Percentiles rank a stretch among this genome's conserved stretches.
These are phyloP conservation scores for Sclerotinia spermophila DNA, from an alignment of 2,329 filamentous ascomycete species.

Conservation along the genomic window DNA sequence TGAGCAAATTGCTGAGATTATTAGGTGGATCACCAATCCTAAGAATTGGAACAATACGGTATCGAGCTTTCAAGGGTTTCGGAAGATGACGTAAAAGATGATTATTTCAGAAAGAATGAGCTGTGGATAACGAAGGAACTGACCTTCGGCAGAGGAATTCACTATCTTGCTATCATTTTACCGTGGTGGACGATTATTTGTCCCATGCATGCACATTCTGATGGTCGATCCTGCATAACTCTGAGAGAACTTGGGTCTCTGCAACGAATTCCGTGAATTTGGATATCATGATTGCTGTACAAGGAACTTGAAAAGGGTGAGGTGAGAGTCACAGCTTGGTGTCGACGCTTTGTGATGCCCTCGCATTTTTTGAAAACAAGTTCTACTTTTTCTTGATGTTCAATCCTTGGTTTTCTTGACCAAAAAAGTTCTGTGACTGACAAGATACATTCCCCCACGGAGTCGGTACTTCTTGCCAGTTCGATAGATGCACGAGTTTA, in stretches of 20 bases:
- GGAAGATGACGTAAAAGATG: background rate
- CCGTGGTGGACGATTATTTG: background rate
- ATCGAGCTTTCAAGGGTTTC: conserved; percentile 11
- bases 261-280: background rate
- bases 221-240: background rate
- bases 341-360: background rate
- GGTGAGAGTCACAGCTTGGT: background rate
- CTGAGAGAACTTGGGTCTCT: background rate
- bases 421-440: no score
- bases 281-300: background rate
- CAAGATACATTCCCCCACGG: background rate
- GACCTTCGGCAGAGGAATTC: background rate
- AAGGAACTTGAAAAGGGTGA: background rate
- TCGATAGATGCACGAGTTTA: background rate
- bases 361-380: background rate
- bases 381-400: background rate
- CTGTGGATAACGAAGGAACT: background rate
- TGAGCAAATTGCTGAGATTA: conserved; percentile 9
- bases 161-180: background rate
- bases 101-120: background rate
- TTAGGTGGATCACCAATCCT: background rate
- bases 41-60: background rate
- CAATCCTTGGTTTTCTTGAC: background rate
- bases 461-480: background rate
- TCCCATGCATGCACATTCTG: background rate